phyloP scores from a whole-genome alignment of 2,329 filamentous ascomycete genomes.

The Colletotrichum salicis region DNA sequence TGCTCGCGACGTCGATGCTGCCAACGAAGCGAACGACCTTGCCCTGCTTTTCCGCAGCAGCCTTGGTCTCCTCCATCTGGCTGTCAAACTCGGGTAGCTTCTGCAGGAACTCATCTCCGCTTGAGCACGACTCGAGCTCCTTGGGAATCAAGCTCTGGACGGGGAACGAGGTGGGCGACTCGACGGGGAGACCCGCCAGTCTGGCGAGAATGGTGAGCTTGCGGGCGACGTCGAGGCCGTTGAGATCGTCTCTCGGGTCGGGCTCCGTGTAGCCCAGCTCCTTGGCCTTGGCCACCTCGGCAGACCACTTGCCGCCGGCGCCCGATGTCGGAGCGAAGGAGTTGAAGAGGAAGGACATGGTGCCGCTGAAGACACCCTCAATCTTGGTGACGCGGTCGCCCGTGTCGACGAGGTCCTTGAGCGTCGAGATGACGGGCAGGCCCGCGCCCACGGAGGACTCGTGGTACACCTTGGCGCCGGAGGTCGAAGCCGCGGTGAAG shows the following conservation, averaged over 20 bases:
- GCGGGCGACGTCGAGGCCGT: slow-evolving; percentile 90
- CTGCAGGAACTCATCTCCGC: slow-evolving; percentile 86
- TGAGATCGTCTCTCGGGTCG: slow-evolving; percentile 86
- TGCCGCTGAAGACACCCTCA: slow-evolving; percentile 97
- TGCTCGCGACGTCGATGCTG: slow-evolving; percentile 85
- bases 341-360: slow-evolving; percentile 98
- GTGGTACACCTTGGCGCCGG: slow-evolving; percentile 88
- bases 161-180: slow-evolving; percentile 88
- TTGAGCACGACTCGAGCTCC: slow-evolving; percentile 80
- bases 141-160: slow-evolving; percentile 93
- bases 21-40: slow-evolving; percentile 96
- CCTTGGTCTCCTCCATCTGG: slow-evolving; percentile 90
- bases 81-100: slow-evolving; percentile 83
- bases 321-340: slow-evolving; percentile 87
- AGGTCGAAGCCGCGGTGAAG: slow-evolving; percentile 75
- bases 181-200: slow-evolving; percentile 81
- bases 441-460: slow-evolving; percentile 95
- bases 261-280: slow-evolving; percentile 92
- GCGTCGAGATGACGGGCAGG: slow-evolving; percentile 89
- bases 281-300: slow-evolving; percentile 92
- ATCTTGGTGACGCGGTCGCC: slow-evolving; percentile 92
- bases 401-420: slow-evolving; percentile 94
- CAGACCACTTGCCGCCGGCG: slow-evolving; percentile 84
- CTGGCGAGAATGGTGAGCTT: slow-evolving; percentile 96
- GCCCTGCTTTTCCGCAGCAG: slow-evolving; percentile 83